Conservation (phyloP, 2,329 filamentous ascomycete genomes). For the Arthrobotrys conoides region DNA sequence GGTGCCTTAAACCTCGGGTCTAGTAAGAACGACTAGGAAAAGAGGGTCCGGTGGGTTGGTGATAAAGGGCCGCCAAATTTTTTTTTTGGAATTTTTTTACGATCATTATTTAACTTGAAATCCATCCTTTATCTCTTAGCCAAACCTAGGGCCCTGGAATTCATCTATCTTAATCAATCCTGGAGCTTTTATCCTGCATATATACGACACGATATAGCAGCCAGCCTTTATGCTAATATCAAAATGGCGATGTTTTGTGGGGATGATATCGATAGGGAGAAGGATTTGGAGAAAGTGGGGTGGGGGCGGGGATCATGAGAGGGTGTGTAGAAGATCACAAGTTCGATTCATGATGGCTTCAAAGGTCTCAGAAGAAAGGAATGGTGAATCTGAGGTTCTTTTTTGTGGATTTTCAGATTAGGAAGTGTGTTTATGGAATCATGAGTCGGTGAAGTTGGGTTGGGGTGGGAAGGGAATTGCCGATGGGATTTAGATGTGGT, state of each 20-base stretch:
- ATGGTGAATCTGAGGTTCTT: not conserved
- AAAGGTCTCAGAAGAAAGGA: not conserved
- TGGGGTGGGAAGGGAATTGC: not conserved
- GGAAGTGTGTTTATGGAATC: not conserved
- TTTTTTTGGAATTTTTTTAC: not conserved
- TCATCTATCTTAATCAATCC: too few species aligned
- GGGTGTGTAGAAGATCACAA: not conserved
- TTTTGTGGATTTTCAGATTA: not conserved
- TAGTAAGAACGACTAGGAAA: not conserved
- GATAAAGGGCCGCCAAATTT: not conserved
- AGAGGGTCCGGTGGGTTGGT: not conserved
- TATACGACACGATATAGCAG: too few species aligned
- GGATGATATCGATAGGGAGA: too few species aligned
- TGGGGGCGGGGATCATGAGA: not conserved
- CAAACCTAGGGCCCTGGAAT: too few species aligned
- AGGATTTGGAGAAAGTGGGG: not conserved
- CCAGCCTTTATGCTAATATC: too few species aligned
- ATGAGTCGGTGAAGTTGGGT: not conserved
- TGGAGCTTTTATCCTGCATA: too few species aligned
- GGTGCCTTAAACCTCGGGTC: not conserved
- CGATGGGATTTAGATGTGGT: not conserved
- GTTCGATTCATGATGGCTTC: constrained; percentile 9
- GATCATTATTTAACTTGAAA: too few species aligned
- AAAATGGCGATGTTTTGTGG: too few species aligned
- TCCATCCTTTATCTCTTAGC: too few species aligned